These are phyloP conservation scores for Fomes fomentarius DNA, from an alignment of 1,284 basidiomycete species.

Conservation along the genomic window DNA sequence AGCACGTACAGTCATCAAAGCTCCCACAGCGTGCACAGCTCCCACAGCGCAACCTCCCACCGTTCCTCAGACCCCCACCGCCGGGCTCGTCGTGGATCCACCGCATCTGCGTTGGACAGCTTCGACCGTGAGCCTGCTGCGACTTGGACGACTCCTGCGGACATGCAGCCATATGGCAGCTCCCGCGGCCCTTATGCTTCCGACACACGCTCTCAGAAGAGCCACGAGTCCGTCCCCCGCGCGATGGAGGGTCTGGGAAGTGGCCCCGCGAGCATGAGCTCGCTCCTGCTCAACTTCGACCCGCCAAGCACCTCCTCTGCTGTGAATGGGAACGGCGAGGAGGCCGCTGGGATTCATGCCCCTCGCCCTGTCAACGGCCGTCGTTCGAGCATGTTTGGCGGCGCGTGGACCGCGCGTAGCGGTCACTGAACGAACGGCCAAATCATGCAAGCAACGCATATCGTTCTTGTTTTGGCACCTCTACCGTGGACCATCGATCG, in stretches of 20 bases:
- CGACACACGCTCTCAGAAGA: conserved; percentile 7
- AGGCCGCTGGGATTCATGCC: conserved; percentile 27
- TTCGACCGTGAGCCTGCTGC: neutral
- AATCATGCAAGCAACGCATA: neutral
- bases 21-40: neutral
- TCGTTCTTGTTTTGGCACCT: neutral
- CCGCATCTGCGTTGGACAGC: neutral
- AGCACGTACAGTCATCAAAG: conserved; percentile 3
- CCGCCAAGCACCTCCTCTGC: conserved; percentile 22
- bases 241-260: conserved; percentile 10
- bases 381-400: conserved; percentile 20
- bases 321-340: conserved; percentile 24
- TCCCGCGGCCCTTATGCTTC: conserved; percentile 10
- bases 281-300: conserved; percentile 21
- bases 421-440: conserved; percentile 8
- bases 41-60: conserved; percentile 3
- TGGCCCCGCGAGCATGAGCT: conserved; percentile 7
- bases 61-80: conserved; percentile 4
- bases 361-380: conserved; percentile 27
- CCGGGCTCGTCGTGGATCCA: conserved; percentile 14
- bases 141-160: conserved; percentile 9
- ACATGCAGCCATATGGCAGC: conserved; percentile 13
- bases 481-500: neutral
- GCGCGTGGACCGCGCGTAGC: conserved; percentile 15
- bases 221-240: conserved; percentile 23